These are phyloP conservation scores for Astrephomene gubernaculifera DNA, from an alignment of 139 green algal species.

Conservation along the genomic window DNA sequence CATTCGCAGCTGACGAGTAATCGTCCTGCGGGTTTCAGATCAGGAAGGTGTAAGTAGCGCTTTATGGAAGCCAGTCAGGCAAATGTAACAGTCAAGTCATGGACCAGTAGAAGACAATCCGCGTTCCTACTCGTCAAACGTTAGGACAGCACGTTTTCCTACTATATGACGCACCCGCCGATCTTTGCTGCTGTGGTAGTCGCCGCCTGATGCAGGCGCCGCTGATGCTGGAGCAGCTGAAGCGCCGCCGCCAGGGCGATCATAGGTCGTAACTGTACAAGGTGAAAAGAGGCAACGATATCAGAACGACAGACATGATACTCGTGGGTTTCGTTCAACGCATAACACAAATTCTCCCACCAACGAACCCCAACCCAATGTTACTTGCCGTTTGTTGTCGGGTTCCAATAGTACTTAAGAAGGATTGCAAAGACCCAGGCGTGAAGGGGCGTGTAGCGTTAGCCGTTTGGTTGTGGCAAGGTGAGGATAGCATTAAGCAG, in stretches of 20 bases:
- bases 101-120: no score
- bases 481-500: neutral
- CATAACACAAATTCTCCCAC: no score
- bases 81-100: no score
- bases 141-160: no score
- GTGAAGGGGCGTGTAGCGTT: no score
- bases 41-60: neutral
- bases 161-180: constrained; percentile 30
- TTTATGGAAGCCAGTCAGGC: no score
- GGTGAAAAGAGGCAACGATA: no score
- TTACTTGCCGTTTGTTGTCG: constrained; percentile 67
- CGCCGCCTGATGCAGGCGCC: constrained; percentile 9
- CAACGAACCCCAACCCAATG: no score
- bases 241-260: constrained; percentile 60
- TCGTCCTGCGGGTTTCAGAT: constrained; percentile 2
- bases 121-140: no score
- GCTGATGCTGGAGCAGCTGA: neutral
- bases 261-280: constrained; percentile 75
- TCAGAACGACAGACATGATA: no score
- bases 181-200: constrained; percentile 21
- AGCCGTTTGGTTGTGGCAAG: no score
- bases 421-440: neutral
- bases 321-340: no score
- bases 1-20: constrained; percentile 43
- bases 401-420: constrained; percentile 89